phyloP scores from a whole-genome alignment of 2,329 filamentous ascomycete genomes.

The Verticillium alfalfae region DNA sequence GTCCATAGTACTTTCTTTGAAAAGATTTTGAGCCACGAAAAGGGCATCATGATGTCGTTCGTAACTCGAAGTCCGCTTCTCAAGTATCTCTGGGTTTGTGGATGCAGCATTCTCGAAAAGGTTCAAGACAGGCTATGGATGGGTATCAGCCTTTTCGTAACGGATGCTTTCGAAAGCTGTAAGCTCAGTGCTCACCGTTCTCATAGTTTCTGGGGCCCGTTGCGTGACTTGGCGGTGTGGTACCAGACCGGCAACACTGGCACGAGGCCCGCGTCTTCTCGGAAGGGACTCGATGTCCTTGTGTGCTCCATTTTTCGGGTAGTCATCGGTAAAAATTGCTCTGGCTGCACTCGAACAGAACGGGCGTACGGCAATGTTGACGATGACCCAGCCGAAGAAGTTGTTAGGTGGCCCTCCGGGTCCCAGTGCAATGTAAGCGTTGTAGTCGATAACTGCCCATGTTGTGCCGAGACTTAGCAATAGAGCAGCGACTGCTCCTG shows the following conservation, averaged over 20 bases:
- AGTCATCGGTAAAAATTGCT: slow-evolving; percentile 5
- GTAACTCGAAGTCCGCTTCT: slow-evolving; percentile 18
- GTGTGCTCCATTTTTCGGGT: slow-evolving; percentile 2
- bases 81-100: slow-evolving; percentile 21
- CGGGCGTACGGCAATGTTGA: slow-evolving; percentile 6
- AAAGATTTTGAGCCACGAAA: slow-evolving; percentile 9
- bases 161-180: no score
- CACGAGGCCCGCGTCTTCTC: background rate
- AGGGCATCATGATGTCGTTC: slow-evolving; percentile 24
- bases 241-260: slow-evolving; percentile 4
- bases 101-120: slow-evolving; percentile 10
- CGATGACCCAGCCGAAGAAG: slow-evolving; percentile 30
- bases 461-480: background rate
- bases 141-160: background rate
- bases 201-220: slow-evolving; percentile 7
- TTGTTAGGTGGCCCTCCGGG: slow-evolving; percentile 37
- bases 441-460: slow-evolving; percentile 20
- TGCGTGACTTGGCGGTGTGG: slow-evolving; percentile 9
- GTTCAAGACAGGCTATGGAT: slow-evolving; percentile 1
- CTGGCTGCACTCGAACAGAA: slow-evolving; percentile 3
- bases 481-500: background rate
- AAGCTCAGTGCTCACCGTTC: background rate
- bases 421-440: slow-evolving; percentile 33
- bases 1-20: background rate
- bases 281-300: background rate